Conservation (phyloP, 2,329 filamentous ascomycete species). For the Metarhizium guizhouense region DNA sequence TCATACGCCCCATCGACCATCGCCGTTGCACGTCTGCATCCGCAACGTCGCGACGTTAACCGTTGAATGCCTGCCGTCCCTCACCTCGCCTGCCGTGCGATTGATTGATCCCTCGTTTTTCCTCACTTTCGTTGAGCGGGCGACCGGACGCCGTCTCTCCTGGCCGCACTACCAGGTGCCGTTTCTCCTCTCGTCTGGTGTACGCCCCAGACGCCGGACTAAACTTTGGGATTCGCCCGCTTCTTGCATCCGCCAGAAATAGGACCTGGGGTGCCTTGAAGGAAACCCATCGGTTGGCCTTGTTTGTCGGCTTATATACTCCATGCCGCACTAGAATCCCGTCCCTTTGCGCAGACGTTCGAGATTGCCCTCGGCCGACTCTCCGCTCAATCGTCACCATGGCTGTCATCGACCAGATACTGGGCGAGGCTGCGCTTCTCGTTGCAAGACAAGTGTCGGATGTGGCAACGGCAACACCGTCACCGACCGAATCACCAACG, state of each 20-base stretch:
- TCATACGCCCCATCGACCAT: neutral
- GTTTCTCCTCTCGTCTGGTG: neutral
- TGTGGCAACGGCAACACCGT: slow-evolving; percentile 6
- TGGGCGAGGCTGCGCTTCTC: slow-evolving; percentile 27
- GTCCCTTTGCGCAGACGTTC: neutral
- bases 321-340: slow-evolving; percentile 1
- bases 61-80: neutral
- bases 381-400: slow-evolving; percentile 14
- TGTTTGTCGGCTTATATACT: neutral
- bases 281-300: neutral
- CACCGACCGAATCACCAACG: slow-evolving; percentile 7
- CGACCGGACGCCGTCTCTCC: neutral
- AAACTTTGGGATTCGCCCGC: neutral
- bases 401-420: slow-evolving; percentile 26
- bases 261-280: neutral
- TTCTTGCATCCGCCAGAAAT: neutral
- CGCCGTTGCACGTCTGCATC: too few species aligned
- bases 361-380: neutral
- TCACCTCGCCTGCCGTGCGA: neutral
- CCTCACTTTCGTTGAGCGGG: neutral
- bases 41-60: neutral
- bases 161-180: too few species aligned
- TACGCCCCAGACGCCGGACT: neutral
- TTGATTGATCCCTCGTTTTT: neutral
- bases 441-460: slow-evolving; percentile 24